These are phyloP conservation scores for Fermentozyma sake DNA, from an alignment of 1,139 yeast genomes.

Conservation along the genomic window DNA sequence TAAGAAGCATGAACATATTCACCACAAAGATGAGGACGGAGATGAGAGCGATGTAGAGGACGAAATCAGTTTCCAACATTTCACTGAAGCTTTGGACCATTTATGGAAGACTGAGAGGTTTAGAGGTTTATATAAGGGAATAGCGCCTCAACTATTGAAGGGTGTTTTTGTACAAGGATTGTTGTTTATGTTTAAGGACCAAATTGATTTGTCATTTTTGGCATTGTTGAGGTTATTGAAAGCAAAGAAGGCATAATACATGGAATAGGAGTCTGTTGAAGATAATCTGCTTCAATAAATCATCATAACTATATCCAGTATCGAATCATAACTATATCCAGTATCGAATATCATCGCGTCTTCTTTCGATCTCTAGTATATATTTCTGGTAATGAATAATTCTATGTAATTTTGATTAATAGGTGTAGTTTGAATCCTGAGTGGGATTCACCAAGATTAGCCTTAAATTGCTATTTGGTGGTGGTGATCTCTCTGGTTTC, in stretches of 20 bases:
- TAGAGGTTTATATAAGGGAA: slow-evolving; percentile 66
- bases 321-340: too few relatives aligned
- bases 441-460: too few relatives aligned
- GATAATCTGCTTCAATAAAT: too few relatives aligned
- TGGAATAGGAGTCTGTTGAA: too few relatives aligned
- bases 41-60: slow-evolving; percentile 29
- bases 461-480: too few relatives aligned
- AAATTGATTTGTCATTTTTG: slow-evolving; percentile 45
- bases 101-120: slow-evolving; percentile 50
- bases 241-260: slow-evolving; percentile 6
- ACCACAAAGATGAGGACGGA: slow-evolving; percentile 10
- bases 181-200: slow-evolving; percentile 79
- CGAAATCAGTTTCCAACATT: slow-evolving; percentile 40
- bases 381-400: too few relatives aligned
- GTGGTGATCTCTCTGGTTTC: too few relatives aligned
- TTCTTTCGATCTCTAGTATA: too few relatives aligned
- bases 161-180: slow-evolving; percentile 86
- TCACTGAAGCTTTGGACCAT: slow-evolving; percentile 50
- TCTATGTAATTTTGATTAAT: too few relatives aligned
- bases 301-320: too few relatives aligned
- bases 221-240: slow-evolving; percentile 32
- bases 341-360: too few relatives aligned
- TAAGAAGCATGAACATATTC: slow-evolving; percentile 12
- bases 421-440: too few relatives aligned
- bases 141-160: slow-evolving; percentile 75